Conservation (phyloP, 768 basidiomycete species). For the Mycena belliarum region DNA sequence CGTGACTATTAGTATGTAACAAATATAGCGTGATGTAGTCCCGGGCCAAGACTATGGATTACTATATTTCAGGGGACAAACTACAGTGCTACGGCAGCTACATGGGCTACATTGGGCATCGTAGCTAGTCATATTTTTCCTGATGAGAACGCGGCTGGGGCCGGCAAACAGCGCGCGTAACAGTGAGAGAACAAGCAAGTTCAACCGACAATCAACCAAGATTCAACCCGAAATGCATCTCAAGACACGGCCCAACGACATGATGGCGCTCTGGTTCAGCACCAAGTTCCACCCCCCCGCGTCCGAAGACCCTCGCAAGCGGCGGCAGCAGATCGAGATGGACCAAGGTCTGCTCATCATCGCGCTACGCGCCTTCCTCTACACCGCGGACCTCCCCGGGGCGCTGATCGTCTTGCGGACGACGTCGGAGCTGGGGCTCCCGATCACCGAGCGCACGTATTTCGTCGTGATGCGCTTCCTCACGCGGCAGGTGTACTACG, state of each 20-base stretch:
- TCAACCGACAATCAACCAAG: no score
- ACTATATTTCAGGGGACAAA: no score
- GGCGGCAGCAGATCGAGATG: background rate
- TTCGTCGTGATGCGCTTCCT: constrained; percentile 41
- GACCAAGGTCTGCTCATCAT: constrained; percentile 35
- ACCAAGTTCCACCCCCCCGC: constrained; percentile 22
- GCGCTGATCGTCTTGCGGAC: constrained; percentile 42
- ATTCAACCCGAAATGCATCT: constrained; percentile 13
- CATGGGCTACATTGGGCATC: no score
- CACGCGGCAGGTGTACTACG: constrained; percentile 15
- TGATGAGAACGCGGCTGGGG: no score
- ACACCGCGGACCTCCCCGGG: constrained; percentile 46
- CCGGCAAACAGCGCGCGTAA: no score
- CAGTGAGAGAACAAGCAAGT: no score
- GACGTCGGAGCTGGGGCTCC: constrained; percentile 30
- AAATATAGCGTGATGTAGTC: no score
- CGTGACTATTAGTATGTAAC: no score
- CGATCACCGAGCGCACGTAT: constrained; percentile 39
- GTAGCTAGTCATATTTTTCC: no score
- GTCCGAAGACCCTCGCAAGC: constrained; percentile 28
- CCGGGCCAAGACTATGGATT: no score
- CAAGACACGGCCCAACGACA: constrained; percentile 38
- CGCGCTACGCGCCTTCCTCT: constrained; percentile 47
- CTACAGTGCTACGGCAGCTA: no score
- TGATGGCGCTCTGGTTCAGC: constrained; percentile 34